Conservation (phyloP, 202 grass and related monocot genomes). For the Brachypodium distachyon region DNA sequence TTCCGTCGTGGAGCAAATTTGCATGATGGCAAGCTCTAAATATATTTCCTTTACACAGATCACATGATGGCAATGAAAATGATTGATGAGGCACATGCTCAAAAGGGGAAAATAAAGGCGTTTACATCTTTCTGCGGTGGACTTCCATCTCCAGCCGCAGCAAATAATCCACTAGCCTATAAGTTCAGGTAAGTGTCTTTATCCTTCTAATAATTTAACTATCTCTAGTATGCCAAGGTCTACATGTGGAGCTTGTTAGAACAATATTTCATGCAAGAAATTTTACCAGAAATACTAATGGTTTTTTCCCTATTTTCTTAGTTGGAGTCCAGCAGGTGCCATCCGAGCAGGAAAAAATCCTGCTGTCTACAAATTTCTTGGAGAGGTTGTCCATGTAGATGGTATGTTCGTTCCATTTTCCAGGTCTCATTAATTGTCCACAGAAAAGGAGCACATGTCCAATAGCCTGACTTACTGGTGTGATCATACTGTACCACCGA, state of each 20-base stretch:
- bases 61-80: slow-evolving; percentile 99
- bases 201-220: not conserved
- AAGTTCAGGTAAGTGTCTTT: slow-evolving; percentile 73
- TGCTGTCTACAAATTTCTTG: slow-evolving; percentile 75
- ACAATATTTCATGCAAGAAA: not conserved
- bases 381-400: slow-evolving; percentile 58
- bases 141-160: slow-evolving; percentile 83
- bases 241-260: not conserved
- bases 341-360: slow-evolving; percentile 67
- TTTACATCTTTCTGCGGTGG: slow-evolving; percentile 96
- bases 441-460: not conserved
- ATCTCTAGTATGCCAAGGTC: not conserved
- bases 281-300: not conserved
- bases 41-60: slow-evolving; percentile 40
- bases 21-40: not conserved
- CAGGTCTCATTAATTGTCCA: not conserved
- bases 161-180: slow-evolving; percentile 89
- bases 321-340: slow-evolving; percentile 92
- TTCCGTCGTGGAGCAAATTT: not conserved
- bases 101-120: slow-evolving; percentile 67
- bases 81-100: slow-evolving; percentile 78
- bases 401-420: slow-evolving; percentile 37
- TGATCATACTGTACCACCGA: not conserved
- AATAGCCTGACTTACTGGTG: not conserved
- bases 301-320: slow-evolving; percentile 24